phyloP scores from a whole-genome alignment of 352 stramenopile genomes.

The Globisporangium cystogenes region DNA sequence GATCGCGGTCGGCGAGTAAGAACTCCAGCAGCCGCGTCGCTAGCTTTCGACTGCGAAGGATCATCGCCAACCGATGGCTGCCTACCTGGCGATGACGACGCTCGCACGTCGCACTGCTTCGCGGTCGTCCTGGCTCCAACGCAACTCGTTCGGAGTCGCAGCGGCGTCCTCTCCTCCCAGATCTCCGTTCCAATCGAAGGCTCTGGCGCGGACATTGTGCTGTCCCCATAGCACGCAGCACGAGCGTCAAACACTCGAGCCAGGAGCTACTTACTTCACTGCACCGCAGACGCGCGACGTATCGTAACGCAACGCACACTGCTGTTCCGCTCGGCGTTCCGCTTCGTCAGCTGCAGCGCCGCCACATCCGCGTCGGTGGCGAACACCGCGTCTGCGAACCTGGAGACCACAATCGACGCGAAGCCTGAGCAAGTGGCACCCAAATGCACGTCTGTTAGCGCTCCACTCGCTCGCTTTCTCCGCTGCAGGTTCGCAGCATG shows the following conservation, averaged over 20 bases:
- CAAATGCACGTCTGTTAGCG: background rate
- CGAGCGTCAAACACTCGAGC: background rate
- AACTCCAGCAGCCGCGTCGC: no score
- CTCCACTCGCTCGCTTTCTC: background rate
- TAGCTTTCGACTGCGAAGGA: no score
- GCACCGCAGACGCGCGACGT: no score
- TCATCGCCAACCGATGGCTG: background rate
- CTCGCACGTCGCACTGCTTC: constrained; percentile 11
- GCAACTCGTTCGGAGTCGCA: constrained; percentile 10
- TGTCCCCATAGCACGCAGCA: background rate
- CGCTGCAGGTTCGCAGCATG: no score
- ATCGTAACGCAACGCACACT: constrained; percentile 17
- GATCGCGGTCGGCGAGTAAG: background rate
- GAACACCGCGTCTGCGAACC: constrained; percentile 27
- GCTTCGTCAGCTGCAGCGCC: constrained; percentile 27
- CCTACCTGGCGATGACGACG: constrained; percentile 35
- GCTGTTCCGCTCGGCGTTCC: constrained; percentile 29
- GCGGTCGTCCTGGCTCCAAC: constrained; percentile 20
- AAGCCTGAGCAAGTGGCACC: constrained; percentile 37
- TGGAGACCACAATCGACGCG: constrained; percentile 32
- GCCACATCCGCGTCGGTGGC: constrained; percentile 36
- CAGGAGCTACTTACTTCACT: no score
- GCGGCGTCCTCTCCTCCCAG: constrained; percentile 1
- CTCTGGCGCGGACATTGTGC: constrained; percentile 18
- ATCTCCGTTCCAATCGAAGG: constrained; percentile 18